Base-by-base conservation (phyloP, 495 filamentous ascomycete genomes). In the Pyronema domesticum region DNA sequence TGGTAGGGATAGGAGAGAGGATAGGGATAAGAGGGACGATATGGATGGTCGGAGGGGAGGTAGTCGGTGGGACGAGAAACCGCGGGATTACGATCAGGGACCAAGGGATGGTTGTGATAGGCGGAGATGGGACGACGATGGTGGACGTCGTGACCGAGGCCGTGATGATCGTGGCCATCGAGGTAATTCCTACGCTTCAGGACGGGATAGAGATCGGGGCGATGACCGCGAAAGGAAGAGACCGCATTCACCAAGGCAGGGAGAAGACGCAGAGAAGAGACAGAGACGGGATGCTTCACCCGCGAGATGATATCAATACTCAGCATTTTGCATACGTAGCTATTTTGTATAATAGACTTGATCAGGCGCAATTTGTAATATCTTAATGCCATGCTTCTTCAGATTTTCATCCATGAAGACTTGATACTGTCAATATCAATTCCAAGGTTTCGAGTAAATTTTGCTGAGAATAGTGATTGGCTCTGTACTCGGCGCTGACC, bases 181-280 rank as follows among this genome's bases (percentile, higher is more conserved):
- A 0, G 30, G 37, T 14, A 58, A 60, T 19, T 51, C 51, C 6
- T 33, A 61, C 58, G 17, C 58, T 65, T n/a, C 57, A 60, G 37
- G 69, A 62, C n/a, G 49, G 62, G 64, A 66, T 54, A 45, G 19
- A 8, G 55, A 58, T 14, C n/a, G 49, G 62, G 64, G 65, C 53
- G 51, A 17, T 6, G 55, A 58, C 11, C 42, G 42, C 10, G 57
- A 61, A 10, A 50, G 53, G n/a, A 62, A 55, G 17, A 42, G 60
- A 23, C 37, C 60, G 17, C 53, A 55, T 30, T 63, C 60, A 9
- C 59, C 59, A 47, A n/a, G 45, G 30, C 7, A 34, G 5, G 23
- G 47, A 35, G 47, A 11, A 51, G 50, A 49, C 37, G 54, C n/a
- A 35, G 50, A 42, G 40, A 60, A 44, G 46, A 23, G 47, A 34